Base-by-base conservation (phyloP, 306 rosid species). In the Canavalia gladiata region DNA sequence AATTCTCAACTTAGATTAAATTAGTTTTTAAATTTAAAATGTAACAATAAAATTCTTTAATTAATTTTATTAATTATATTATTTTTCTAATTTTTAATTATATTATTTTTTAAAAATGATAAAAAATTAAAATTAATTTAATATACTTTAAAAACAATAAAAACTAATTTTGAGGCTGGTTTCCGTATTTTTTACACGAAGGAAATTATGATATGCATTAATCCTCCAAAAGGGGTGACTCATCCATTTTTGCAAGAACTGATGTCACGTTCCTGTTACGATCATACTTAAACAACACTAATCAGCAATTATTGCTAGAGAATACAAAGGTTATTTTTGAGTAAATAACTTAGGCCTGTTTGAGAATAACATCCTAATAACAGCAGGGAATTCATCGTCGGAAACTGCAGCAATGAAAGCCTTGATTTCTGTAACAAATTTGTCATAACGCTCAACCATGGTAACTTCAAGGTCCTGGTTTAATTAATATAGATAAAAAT, bases 351-450 rank as follows among this genome's bases (percentile, higher is more conserved):
- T 3, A 39, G 37, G 6, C 3, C 50, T 5, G 0, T 35, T 37
- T 5, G 13, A n/a, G 11, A 76, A 46, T 28, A 28, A 82, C 71
- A 87, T 74, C 33, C 87, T 72, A 70, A 91, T 82, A 42, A 84
- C 90, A 46, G 66, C 49, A 0, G 90, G 95, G 59, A 84, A 65
- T 18, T 81, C 76, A 46, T 12, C 60, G 63, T 59, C 87, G 9
- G 92, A 89, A 73, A 81, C 86, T 43, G 85, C 76, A 69, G 67
- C 58, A 0, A 90, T 62, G 73, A 59, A 91, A 37, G 79, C 74
- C 81, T 68, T 82, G 25, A 91, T 82, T 49, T 82, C 83, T 31
- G 0, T 28, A 5, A 87, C 73, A 67, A 89, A 89, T 55, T 72
- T 60, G 45, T 83, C 83, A 63, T 77, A 59, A 31, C 25, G 25